Evolutionary conservation across 257 asterid genomes (phyloP), one percentile per base, ranked within the genome.

Genomic region (Parsonsia alboflavescens): DNA sequence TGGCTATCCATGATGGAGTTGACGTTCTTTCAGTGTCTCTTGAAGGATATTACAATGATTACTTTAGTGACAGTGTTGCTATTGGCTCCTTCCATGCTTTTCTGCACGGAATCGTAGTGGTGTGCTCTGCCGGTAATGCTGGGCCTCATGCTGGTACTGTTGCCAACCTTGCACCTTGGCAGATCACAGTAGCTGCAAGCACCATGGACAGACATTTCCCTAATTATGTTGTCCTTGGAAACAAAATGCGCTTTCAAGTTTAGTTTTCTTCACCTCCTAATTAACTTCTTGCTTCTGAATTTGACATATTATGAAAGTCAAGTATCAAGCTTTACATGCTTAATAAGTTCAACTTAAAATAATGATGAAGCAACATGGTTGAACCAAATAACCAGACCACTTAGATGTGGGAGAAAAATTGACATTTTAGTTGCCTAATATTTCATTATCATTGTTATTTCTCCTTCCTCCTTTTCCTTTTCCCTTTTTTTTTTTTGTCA

Each of bases 1-100:
- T 70, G 73, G 73, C 58, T 70, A 70, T 70, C 42, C 73, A 70
- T 49, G 73, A 70, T 49, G 73, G 73, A 26, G 62, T 70, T 0
- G 73, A 70, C 30, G 59, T 70, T 8, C 39, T 70, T 28, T 70
- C 73, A 2, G 13, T 49, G 28, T 70, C 73, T 10, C 73, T 45
- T 22, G 46, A 8, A 33, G 73, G 61, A 26, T 28, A n/a, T 36
- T 48, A 16, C 10, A 2, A 50, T 36, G 30, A 39, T 22, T 53
- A 30, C 19, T 72, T 57, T 24, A 45, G 41, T 11, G 73, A 70
- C 41, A 16, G 73, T 19, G 44, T 70, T 22, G 62, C 73, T 0
- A 49, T 70, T 19, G 73, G 73, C 16, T 70, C 73, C 10, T 49
- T 70, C 28, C 73, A 70, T 70, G 73, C 73, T 48, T 28, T 70